These are phyloP conservation scores for Datura wrightii DNA, from an alignment of 257 asterid genomes.

Conservation along the genomic window DNA sequence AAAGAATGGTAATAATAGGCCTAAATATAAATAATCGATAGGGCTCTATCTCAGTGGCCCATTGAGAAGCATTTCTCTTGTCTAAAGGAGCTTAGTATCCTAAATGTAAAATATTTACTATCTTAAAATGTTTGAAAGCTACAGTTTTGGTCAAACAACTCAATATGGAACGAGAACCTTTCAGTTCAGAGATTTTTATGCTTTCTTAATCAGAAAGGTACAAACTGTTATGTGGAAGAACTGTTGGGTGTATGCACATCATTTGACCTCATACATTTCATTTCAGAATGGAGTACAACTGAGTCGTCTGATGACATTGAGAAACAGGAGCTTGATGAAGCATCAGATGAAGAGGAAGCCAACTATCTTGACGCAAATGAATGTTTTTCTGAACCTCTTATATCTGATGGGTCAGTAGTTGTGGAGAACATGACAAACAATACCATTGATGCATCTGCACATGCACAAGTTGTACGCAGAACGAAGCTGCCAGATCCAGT, in stretches of 20 bases:
- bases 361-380: constrained; percentile 75
- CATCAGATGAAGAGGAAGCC: constrained; percentile 82
- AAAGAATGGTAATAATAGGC: not conserved
- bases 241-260: not conserved
- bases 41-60: not conserved
- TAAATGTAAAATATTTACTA: not conserved
- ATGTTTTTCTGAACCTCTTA: constrained; percentile 55
- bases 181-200: not conserved
- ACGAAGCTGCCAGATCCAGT: constrained; percentile 86
- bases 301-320: constrained; percentile 94
- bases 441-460: constrained; percentile 35
- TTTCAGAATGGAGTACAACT: constrained; percentile 92
- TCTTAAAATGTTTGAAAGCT: not conserved
- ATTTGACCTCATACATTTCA: constrained; percentile 32
- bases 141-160: not conserved
- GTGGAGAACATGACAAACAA: constrained; percentile 51
- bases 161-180: not conserved
- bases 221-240: not conserved
- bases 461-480: constrained; percentile 64
- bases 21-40: not conserved
- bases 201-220: not conserved
- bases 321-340: constrained; percentile 90
- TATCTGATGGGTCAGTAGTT: constrained; percentile 44
- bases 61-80: not conserved
- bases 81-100: not conserved